Conservation (phyloP, 352 stramenopile genomes). For the Phytophthora hybrid region DNA sequence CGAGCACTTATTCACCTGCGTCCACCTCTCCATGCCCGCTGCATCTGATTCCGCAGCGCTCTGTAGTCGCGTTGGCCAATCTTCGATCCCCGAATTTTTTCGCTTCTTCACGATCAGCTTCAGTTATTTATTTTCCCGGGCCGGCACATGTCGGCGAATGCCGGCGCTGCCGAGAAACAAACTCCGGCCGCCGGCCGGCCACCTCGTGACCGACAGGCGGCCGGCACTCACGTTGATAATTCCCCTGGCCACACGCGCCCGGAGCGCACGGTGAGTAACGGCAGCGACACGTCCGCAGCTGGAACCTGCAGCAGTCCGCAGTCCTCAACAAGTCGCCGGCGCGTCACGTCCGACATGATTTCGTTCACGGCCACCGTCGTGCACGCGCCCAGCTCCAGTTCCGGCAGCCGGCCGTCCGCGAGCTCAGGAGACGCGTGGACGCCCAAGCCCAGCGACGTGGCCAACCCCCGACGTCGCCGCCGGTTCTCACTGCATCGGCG, state of each 20-base stretch:
- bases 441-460: conserved; percentile 7
- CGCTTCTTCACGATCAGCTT: conserved; percentile 18
- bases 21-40: no score
- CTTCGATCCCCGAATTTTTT: no score
- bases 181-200: no score
- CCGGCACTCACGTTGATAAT: background rate
- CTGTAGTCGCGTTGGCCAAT: no score
- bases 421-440: conserved; percentile 13
- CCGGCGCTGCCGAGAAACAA: background rate
- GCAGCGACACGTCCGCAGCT: conserved; percentile 32
- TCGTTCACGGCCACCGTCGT: conserved; percentile 55
- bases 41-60: no score
- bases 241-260: background rate
- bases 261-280: conserved; percentile 29
- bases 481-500: conserved; percentile 12
- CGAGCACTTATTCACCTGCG: no score
- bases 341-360: conserved; percentile 64
- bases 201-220: no score
- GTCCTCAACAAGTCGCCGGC: background rate
- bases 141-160: conserved; percentile 10
- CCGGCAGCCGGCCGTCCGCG: conserved; percentile 5
- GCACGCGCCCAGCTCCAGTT: conserved; percentile 9
- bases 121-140: conserved; percentile 29
- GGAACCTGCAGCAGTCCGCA: background rate
- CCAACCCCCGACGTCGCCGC: conserved; percentile 6